phyloP scores from a whole-genome alignment of 176 grass and related monocot species.

The Carex scoparia region DNA sequence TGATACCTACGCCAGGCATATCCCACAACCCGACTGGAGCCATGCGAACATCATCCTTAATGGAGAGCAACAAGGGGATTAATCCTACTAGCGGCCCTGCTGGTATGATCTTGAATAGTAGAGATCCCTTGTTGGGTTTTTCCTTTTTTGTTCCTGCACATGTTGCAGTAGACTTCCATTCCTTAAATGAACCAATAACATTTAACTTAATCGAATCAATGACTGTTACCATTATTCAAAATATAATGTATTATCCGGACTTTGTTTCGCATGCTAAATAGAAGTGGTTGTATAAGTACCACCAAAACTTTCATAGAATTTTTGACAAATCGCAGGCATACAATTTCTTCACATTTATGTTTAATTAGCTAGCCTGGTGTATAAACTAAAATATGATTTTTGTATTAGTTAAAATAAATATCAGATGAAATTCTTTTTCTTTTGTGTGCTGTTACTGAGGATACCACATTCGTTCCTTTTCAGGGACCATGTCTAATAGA shows the following conservation, averaged over 20 bases:
- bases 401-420: not conserved
- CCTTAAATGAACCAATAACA: too few relatives aligned
- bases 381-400: conserved; percentile 20
- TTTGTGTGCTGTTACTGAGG: not conserved
- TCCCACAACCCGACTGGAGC: too few relatives aligned
- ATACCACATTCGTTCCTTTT: conserved; percentile 21
- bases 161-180: too few relatives aligned
- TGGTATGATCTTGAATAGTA: too few relatives aligned
- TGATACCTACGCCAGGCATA: too few relatives aligned
- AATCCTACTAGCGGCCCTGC: too few relatives aligned
- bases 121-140: too few relatives aligned
- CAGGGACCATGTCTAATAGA: conserved; percentile 64
- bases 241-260: not conserved
- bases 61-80: too few relatives aligned
- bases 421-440: not conserved
- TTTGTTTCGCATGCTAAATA: not conserved
- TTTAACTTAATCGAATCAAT: too few relatives aligned
- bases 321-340: not conserved
- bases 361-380: conserved; percentile 10
- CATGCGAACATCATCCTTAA: too few relatives aligned
- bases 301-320: not conserved
- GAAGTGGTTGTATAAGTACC: not conserved
- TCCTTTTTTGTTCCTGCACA: too few relatives aligned
- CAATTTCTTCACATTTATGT: not conserved
- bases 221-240: too few relatives aligned